A percentile compares a stretch with the other conserved stretches of the same genome.
phyloP scores from a whole-genome alignment of 2,329 filamentous ascomycete species.

The Achaetomium macrosporum region DNA sequence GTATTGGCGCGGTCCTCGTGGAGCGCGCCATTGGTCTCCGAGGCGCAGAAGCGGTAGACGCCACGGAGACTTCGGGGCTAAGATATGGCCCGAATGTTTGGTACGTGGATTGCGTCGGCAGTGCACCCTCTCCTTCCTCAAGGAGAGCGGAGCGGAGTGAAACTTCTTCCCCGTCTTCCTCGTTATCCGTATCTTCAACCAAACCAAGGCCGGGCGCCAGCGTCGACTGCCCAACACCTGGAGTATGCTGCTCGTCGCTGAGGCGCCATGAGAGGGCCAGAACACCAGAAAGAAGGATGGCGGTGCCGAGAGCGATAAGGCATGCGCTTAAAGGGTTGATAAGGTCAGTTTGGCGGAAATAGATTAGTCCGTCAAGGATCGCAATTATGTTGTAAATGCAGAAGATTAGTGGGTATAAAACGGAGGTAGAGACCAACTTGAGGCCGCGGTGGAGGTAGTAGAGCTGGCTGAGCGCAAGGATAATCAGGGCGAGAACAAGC shows the following conservation, averaged over 20 bases:
- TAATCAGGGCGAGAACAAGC: conserved; percentile 74
- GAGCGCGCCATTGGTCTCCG: conserved; percentile 30
- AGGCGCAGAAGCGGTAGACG: conserved; percentile 32
- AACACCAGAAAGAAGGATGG: conserved; percentile 80
- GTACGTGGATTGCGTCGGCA: conserved; percentile 31
- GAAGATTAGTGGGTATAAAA: conserved; percentile 94
- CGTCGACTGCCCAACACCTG: conserved; percentile 57
- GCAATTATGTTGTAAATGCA: conserved; percentile 99
- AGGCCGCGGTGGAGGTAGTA: conserved; percentile 93
- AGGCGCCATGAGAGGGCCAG: conserved; percentile 90
- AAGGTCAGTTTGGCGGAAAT: conserved; percentile 82
- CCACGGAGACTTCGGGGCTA: conserved; percentile 29
- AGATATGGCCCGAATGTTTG: conserved; percentile 42
- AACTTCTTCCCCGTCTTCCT: conserved; percentile 57
- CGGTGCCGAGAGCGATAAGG: conserved; percentile 79
- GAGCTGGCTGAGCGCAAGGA: conserved; percentile 79
- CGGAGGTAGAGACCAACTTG: conserved; percentile 90
- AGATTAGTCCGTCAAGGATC: conserved; percentile 93
- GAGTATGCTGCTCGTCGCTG: conserved; percentile 65
- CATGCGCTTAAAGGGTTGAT: conserved; percentile 70
- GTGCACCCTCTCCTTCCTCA: conserved; percentile 32
- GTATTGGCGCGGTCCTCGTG: conserved; percentile 33
- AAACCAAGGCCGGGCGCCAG: conserved; percentile 79
- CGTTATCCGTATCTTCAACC: conserved; percentile 61
- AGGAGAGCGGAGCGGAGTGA: conserved; percentile 44